A percentile compares a stretch with the other conserved stretches of the same genome.
phyloP scores from a whole-genome alignment of 352 stramenopile species.

The Phytophthora ramorum region DNA sequence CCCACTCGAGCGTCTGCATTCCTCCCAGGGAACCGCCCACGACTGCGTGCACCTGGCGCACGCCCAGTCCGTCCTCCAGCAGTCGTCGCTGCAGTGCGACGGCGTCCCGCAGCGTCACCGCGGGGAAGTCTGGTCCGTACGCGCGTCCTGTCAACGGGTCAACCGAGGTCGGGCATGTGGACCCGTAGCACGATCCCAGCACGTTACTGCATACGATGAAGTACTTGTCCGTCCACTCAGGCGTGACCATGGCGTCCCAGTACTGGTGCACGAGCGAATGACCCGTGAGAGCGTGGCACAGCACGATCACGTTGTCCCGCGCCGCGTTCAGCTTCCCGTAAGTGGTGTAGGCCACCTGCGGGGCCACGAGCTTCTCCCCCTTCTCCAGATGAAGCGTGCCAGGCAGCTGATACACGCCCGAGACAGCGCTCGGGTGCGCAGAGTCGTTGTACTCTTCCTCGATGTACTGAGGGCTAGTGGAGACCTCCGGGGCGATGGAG shows the following conservation, averaged over 20 bases:
- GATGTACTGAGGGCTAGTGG: conserved; percentile 24
- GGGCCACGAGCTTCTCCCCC: conserved; percentile 65
- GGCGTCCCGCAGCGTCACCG: conserved; percentile 94
- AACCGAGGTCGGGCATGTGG: conserved; percentile 84
- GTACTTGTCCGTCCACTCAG: conserved; percentile 96
- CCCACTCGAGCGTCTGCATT: conserved; percentile 98
- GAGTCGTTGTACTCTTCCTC: conserved; percentile 73
- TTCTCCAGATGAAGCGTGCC: conserved; percentile 66
- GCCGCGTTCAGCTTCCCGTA: conserved; percentile 92
- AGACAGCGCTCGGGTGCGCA: conserved; percentile 52
- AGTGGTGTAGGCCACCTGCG: conserved; percentile 93
- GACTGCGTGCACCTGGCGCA: conserved; percentile 88
- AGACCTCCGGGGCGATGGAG: conserved; percentile 25
- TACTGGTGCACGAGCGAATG: conserved; percentile 94
- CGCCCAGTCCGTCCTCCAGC: conserved; percentile 88
- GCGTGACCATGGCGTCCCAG: conserved; percentile 94
- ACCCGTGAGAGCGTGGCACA: conserved; percentile 96
- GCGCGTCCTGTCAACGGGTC: conserved; percentile 68
- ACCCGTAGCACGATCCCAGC: conserved; percentile 96
- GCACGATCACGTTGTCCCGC: conserved; percentile 92
- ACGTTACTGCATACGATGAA: conserved; percentile 98
- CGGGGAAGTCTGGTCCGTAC: conserved; percentile 93
- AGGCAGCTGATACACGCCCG: conserved; percentile 50
- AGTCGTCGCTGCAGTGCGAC: conserved; percentile 92
- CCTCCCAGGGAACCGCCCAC: conserved; percentile 96